phyloP scores from a whole-genome alignment of 2,329 filamentous ascomycete species.

The Claviceps pusilla region DNA sequence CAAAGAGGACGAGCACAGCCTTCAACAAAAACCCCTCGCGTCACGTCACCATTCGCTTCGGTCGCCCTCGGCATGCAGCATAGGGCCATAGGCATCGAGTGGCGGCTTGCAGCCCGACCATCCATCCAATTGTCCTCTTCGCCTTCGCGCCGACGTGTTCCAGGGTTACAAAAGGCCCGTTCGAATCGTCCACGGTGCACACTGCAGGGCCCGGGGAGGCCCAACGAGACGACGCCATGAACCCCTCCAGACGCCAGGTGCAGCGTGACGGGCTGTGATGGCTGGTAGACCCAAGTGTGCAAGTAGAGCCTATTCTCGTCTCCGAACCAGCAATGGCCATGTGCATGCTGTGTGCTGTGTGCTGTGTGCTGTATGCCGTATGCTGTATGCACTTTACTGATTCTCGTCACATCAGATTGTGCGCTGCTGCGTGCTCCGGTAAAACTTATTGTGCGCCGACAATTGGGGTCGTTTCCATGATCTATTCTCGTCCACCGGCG shows the following conservation, averaged over 20 bases:
- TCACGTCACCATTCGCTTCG: neutral
- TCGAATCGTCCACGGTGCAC: neutral
- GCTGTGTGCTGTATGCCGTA: too few relatives aligned
- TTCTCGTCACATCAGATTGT: neutral
- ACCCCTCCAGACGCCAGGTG: neutral
- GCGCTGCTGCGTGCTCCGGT: neutral
- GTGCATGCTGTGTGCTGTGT: neutral
- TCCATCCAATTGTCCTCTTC: slow-evolving; percentile 7
- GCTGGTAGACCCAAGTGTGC: neutral
- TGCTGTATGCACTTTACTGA: neutral
- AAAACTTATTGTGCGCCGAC: neutral
- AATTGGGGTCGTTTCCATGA: neutral
- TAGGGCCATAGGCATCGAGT: neutral
- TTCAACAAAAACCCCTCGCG: neutral
- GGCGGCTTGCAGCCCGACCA: slow-evolving; percentile 7
- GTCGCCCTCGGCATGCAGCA: slow-evolving; percentile 4
- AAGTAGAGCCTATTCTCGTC: neutral
- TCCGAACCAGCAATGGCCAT: neutral
- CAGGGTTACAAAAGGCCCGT: slow-evolving; percentile 1
- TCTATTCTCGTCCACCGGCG: neutral
- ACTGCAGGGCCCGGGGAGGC: neutral
- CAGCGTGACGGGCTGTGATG: slow-evolving; percentile 2
- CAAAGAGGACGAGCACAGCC: neutral
- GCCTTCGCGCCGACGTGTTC: slow-evolving; percentile 7
- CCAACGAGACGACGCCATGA: neutral